These are phyloP conservation scores for Venturia nashicola DNA, from an alignment of 2,329 filamentous ascomycete genomes.

Conservation along the genomic window DNA sequence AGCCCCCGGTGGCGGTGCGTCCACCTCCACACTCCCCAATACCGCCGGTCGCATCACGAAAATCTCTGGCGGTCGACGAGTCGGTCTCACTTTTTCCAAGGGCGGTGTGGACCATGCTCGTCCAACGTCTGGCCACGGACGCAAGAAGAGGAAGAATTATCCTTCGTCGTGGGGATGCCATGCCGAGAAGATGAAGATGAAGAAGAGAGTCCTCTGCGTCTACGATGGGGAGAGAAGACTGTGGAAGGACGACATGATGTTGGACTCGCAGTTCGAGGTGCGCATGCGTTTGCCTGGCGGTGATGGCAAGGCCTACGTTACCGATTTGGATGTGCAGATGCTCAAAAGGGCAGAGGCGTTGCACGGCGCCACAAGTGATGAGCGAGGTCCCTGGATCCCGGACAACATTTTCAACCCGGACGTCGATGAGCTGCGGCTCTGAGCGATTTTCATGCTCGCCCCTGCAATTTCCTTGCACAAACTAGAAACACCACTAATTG, in stretches of 20 bases:
- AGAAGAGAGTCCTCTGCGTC: slow-evolving; percentile 88
- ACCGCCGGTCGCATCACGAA: slow-evolving; percentile 24
- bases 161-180: slow-evolving; percentile 89
- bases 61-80: slow-evolving; percentile 31
- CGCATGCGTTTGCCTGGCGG: slow-evolving; percentile 57
- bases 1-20: slow-evolving; percentile 24
- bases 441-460: neutral
- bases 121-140: slow-evolving; percentile 41
- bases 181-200: slow-evolving; percentile 91
- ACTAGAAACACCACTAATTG: neutral
- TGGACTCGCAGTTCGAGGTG: slow-evolving; percentile 88
- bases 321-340: slow-evolving; percentile 85
- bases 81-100: slow-evolving; percentile 66
- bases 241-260: slow-evolving; percentile 99
- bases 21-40: slow-evolving; percentile 21
- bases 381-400: slow-evolving; percentile 74
- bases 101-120: slow-evolving; percentile 45
- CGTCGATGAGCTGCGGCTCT: neutral
- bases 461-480: neutral
- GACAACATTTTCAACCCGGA: slow-evolving; percentile 42
- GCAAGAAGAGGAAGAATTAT: slow-evolving; percentile 89
- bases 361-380: slow-evolving; percentile 65
- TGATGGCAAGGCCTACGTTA: slow-evolving; percentile 61
- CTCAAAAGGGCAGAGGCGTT: slow-evolving; percentile 79
- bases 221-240: slow-evolving; percentile 81